These are phyloP conservation scores for Hylodesmum podocarpum DNA, from an alignment of 306 rosid species.

Conservation along the genomic window DNA sequence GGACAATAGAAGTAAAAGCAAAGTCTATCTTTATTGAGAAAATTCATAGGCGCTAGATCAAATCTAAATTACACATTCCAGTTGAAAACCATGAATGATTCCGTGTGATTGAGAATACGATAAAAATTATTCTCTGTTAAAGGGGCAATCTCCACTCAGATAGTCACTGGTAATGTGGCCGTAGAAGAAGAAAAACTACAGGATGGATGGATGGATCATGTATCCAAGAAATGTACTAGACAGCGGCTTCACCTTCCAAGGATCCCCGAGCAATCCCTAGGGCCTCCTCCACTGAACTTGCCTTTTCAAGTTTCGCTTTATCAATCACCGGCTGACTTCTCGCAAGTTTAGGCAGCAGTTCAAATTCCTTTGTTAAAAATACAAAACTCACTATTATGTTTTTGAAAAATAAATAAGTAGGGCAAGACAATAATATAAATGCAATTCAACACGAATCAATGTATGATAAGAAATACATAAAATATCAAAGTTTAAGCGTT, in stretches of 20 bases:
- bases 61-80: constrained; percentile 5
- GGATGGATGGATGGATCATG: no score
- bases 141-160: constrained; percentile 3
- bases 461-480: no score
- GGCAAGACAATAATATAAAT: no score
- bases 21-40: constrained; percentile 1
- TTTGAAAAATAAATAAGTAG: not conserved
- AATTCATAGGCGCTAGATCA: constrained; percentile 7
- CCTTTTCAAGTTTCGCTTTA: constrained; percentile 72
- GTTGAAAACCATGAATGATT: not conserved
- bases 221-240: constrained; percentile 17
- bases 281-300: constrained; percentile 84
- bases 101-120: constrained; percentile 8
- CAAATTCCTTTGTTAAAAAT: constrained; percentile 59
- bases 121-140: constrained; percentile 15
- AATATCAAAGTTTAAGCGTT: not conserved
- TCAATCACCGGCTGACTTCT: constrained; percentile 75
- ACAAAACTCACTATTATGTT: constrained; percentile 14
- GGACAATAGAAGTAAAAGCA: not conserved
- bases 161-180: constrained; percentile 25
- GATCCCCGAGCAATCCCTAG: constrained; percentile 64
- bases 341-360: constrained; percentile 86
- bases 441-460: no score
- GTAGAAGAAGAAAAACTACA: constrained; percentile 23
- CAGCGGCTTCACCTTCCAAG: constrained; percentile 43